These are phyloP conservation scores for Fomitopsis betulina DNA, from an alignment of 1,284 basidiomycete species.

Conservation along the genomic window DNA sequence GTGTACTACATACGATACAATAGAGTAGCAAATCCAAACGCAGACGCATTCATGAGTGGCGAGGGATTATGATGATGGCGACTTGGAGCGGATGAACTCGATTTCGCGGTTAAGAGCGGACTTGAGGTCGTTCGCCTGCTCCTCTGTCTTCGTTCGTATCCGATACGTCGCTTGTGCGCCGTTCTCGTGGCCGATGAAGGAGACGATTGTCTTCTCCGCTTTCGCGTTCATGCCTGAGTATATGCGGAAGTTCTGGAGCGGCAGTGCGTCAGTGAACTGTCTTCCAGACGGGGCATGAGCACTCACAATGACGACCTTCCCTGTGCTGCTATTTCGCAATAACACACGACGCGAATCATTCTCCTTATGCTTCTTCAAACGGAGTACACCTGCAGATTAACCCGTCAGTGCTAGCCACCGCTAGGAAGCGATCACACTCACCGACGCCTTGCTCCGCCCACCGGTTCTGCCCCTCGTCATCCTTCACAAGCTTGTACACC, in stretches of 20 bases:
- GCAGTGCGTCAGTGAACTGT: not conserved
- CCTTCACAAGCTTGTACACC: slow-evolving; percentile 55
- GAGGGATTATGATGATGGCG: slow-evolving; percentile 6
- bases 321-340: slow-evolving; percentile 65
- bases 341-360: slow-evolving; percentile 52
- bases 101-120: slow-evolving; percentile 63
- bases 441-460: slow-evolving; percentile 65
- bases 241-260: slow-evolving; percentile 62
- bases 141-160: slow-evolving; percentile 60
- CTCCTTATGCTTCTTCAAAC: slow-evolving; percentile 68
- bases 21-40: not conserved
- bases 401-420: not conserved
- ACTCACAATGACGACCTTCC: slow-evolving; percentile 68
- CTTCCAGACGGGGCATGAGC: not conserved
- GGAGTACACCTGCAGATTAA: slow-evolving; percentile 47
- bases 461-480: slow-evolving; percentile 39
- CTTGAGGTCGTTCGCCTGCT: slow-evolving; percentile 54
- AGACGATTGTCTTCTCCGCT: slow-evolving; percentile 45
- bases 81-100: slow-evolving; percentile 26
- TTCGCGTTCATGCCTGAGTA: slow-evolving; percentile 51
- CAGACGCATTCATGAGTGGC: not conserved
- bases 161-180: slow-evolving; percentile 56
- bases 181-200: slow-evolving; percentile 68
- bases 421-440: slow-evolving; percentile 26
- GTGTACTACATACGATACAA: not conserved